A percentile compares a stretch with the other conserved stretches of the same genome.
Conservation (phyloP, 2,329 filamentous ascomycete species). For the Aspergillus ochraceus region DNA sequence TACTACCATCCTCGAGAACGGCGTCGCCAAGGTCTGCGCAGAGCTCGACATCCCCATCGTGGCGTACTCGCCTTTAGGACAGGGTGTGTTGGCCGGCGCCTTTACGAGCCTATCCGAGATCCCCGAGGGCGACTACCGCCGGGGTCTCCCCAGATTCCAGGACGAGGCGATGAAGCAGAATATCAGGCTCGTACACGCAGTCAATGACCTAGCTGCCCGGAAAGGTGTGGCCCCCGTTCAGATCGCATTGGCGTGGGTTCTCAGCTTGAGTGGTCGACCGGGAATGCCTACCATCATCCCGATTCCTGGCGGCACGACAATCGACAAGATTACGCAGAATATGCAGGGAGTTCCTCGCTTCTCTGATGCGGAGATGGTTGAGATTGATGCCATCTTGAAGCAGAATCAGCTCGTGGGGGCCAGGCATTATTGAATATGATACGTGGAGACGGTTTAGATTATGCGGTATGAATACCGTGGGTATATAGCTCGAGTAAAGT, state of each 20-base stretch:
- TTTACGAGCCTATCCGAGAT: conserved; percentile 50
- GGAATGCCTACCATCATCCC: conserved; percentile 46
- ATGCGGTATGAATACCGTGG: neutral
- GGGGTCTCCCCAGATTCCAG: conserved; percentile 50
- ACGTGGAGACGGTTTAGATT: neutral
- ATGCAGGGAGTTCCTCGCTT: conserved; percentile 29
- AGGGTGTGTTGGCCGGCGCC: conserved; percentile 56
- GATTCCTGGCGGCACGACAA: conserved; percentile 39
- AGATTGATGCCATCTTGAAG: conserved; percentile 53
- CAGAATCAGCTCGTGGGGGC: conserved; percentile 40
- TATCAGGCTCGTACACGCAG: conserved; percentile 48
- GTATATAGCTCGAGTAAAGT: conserved; percentile 1
- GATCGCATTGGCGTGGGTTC: conserved; percentile 52
- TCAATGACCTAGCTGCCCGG: conserved; percentile 45
- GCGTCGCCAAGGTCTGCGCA: conserved; percentile 55
- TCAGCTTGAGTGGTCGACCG: conserved; percentile 40
- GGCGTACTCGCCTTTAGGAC: conserved; percentile 60
- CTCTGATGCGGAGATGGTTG: conserved; percentile 44
- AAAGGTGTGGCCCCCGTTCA: conserved; percentile 49
- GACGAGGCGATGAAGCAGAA: conserved; percentile 53
- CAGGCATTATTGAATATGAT: conserved; percentile 21
- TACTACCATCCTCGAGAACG: conserved; percentile 59
- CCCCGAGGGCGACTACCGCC: conserved; percentile 48
- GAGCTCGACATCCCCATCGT: conserved; percentile 59
- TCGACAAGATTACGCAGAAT: conserved; percentile 38